Percentiles rank a stretch among this genome's conserved stretches.
Conservation (phyloP, 78 protist genomes). For the Dictyostelium firmibasis region DNA sequence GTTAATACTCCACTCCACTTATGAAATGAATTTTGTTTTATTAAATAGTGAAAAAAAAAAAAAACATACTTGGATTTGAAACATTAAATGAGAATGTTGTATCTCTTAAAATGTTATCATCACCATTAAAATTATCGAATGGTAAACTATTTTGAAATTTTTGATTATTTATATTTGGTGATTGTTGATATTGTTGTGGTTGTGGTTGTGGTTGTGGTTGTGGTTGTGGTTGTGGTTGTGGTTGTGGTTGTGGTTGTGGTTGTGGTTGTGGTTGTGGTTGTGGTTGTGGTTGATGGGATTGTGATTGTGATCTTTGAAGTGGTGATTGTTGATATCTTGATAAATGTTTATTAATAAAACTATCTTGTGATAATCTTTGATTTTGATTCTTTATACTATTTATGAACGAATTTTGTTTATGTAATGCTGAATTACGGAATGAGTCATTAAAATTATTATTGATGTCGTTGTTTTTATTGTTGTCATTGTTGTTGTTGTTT, state of each 20-base stretch:
- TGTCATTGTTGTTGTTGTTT: not conserved
- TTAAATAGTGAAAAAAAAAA: not conserved
- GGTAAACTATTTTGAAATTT: not conserved
- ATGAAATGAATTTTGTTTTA: too few relatives aligned
- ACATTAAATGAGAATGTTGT: not conserved
- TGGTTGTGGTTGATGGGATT: not conserved
- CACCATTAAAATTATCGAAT: not conserved
- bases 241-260: not conserved
- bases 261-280: not conserved
- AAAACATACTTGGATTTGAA: constrained; percentile 24
- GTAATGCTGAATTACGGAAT: not conserved
- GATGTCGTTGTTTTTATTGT: not conserved
- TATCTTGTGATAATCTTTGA: constrained; percentile 31
- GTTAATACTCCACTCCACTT: too few relatives aligned
- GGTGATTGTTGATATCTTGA: not conserved
- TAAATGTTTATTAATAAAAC: constrained; percentile 2
- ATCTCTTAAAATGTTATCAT: not conserved
- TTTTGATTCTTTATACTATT: not conserved
- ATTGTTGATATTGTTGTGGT: not conserved
- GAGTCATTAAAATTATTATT: not conserved
- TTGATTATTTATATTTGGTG: not conserved
- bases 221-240: not conserved
- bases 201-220: not conserved
- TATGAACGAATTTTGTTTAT: constrained; percentile 2
- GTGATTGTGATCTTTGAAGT: not conserved